phyloP scores from a whole-genome alignment of 139 green algal genomes.

The Trebouxia sp. region DNA sequence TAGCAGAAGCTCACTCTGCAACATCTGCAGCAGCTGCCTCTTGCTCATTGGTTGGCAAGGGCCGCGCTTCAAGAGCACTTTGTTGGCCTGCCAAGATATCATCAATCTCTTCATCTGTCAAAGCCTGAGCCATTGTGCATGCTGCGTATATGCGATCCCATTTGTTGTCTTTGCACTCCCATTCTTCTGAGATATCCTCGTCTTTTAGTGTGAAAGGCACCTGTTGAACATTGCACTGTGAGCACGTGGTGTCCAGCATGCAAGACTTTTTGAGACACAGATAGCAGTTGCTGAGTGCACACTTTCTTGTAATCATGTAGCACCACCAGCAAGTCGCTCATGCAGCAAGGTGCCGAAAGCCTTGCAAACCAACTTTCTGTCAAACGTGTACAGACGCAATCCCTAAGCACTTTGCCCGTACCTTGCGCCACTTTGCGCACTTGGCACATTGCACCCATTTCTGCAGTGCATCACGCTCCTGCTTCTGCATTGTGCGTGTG shows the following conservation, averaged over 20 bases:
- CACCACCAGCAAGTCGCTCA: not conserved
- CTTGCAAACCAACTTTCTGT: not conserved
- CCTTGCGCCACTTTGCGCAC: slow-evolving; percentile 85
- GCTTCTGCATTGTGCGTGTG: slow-evolving; percentile 36
- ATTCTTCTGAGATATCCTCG: slow-evolving; percentile 73
- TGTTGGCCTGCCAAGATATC: slow-evolving; percentile 62
- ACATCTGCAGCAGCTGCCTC: not conserved
- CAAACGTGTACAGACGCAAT: not conserved
- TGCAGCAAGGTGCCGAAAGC: not conserved
- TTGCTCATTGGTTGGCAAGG: not conserved
- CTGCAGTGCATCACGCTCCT: slow-evolving; percentile 47
- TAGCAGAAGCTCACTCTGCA: not conserved
- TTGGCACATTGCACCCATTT: slow-evolving; percentile 88
- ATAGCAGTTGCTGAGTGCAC: not conserved
- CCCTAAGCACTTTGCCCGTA: slow-evolving; percentile 17
- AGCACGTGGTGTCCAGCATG: not conserved
- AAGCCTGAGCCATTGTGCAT: slow-evolving; percentile 66
- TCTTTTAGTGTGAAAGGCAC: slow-evolving; percentile 73
- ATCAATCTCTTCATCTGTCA: slow-evolving; percentile 76
- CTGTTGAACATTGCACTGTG: slow-evolving; percentile 34
- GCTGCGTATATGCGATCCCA: slow-evolving; percentile 65
- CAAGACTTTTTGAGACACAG: not conserved
- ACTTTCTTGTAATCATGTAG: not conserved
- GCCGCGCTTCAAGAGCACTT: slow-evolving; percentile 1
- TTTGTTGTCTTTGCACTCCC: slow-evolving; percentile 74